phyloP scores from a whole-genome alignment of 257 asterid species.

The Nicotiana paniculata region DNA sequence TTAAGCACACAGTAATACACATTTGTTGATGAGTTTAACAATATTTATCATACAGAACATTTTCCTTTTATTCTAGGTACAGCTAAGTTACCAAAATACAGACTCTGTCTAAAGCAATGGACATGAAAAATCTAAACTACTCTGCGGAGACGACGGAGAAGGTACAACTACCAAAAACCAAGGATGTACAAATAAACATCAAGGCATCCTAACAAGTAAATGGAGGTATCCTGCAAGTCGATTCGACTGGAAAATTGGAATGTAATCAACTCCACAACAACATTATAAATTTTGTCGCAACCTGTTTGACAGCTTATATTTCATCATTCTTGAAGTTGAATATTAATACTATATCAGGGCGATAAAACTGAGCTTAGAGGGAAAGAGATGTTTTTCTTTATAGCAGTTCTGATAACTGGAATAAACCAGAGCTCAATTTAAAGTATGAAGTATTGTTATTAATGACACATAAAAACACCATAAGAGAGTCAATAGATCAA shows the following conservation, averaged over 20 bases:
- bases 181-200: neutral
- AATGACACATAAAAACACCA: slow-evolving; percentile 3
- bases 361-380: neutral
- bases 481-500: neutral
- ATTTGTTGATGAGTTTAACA: neutral
- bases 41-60: neutral
- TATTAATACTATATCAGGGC: neutral
- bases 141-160: neutral
- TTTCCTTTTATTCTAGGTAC: neutral
- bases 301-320: neutral
- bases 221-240: neutral
- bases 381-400: neutral
- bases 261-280: neutral
- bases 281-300: neutral
- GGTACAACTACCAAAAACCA: neutral
- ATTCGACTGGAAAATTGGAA: neutral
- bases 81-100: neutral
- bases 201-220: neutral
- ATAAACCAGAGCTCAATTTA: neutral
- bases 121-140: neutral
- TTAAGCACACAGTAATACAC: neutral
- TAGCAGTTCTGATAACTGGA: neutral
- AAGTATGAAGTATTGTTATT: neutral
- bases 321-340: neutral
- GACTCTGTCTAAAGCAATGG: neutral